Evolutionary conservation across 179 eudicot species (phyloP), one percentile per base, ranked within the genome.

Genomic region (Silene vulgaris): DNA sequence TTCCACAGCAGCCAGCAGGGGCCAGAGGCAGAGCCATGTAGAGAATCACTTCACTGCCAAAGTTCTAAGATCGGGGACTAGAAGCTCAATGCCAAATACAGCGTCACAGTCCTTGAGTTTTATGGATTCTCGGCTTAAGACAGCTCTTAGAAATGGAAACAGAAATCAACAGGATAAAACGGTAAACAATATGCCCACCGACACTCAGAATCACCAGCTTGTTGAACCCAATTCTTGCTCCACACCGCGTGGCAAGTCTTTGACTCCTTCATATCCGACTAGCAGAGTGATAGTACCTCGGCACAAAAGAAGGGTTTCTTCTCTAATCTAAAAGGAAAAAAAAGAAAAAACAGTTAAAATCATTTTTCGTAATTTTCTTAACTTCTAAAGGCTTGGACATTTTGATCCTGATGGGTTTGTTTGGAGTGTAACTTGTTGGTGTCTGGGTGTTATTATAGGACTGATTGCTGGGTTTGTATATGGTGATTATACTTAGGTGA

Each of bases 221-320:
- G 69, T 72, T 16, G 83, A 85, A 52, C 71, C 76, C 3, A 86
- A 79, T 54, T 29, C 80, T 70, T 40, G 83, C 35, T 70, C 74
- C 66, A 57, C 75, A 12, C 71, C 80, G 1, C 83, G 76, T 40
- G 75, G 77, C 12, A 82, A 78, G 77, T 35, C 71, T 29, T 83
- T 80, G 61, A 71, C 82, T 60, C 81, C 85, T 72, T 85, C 86
- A 9, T 77, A 78, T 87, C 84, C 87, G 43, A 85, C 78, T 80
- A 74, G 75, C 75, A 86, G 75, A 77, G 61, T 76, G 29, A 54
- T 80, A n/a, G 50, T 80, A 13, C 23, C 73, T 54, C 89, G 80
- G 66, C 95, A 88, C 57, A 84, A 88, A 67, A 87, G 95, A 81
- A 84, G 91, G 79, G 85, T 87, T 86, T 90, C 43, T 85, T 56